Percentiles rank a stretch among this genome's conserved stretches.
Conservation (phyloP, 257 asterid species). For the Solanum habrochaites region DNA sequence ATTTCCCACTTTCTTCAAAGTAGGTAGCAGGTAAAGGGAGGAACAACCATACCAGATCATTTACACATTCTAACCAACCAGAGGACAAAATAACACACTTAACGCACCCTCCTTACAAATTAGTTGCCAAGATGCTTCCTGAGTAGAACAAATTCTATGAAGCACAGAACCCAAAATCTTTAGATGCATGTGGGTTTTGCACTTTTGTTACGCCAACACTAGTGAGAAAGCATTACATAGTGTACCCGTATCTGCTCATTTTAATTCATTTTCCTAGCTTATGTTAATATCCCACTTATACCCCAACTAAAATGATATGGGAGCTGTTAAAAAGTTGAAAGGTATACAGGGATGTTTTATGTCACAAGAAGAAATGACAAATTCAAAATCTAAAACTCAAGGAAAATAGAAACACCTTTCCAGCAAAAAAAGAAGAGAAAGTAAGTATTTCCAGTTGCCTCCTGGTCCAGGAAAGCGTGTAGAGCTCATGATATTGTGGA, state of each 20-base stretch:
- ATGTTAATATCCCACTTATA: neutral
- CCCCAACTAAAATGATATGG: neutral
- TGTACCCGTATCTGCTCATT: neutral
- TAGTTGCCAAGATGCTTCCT: neutral
- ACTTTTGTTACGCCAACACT: neutral
- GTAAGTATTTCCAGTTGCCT: neutral
- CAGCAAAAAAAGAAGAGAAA: neutral
- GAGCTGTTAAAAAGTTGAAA: neutral
- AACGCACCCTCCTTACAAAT: neutral
- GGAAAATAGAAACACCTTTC: neutral
- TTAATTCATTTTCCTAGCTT: neutral
- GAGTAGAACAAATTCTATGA: neutral
- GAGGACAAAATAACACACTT: neutral
- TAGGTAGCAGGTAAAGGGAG: neutral
- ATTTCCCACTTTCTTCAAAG: neutral
- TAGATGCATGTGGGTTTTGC: neutral
- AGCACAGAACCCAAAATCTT: neutral
- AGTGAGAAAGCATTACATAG: neutral
- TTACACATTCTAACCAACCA: neutral
- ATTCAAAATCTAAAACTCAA: neutral
- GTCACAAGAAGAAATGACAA: neutral
- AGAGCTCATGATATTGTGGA: neutral
- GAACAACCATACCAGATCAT: neutral
- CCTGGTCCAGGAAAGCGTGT: neutral
- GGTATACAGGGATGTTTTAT: neutral